Evolutionary conservation across 192 early-diverging fungal genomes (phyloP).

Genomic region (Bifiguratus adelaidae): DNA sequence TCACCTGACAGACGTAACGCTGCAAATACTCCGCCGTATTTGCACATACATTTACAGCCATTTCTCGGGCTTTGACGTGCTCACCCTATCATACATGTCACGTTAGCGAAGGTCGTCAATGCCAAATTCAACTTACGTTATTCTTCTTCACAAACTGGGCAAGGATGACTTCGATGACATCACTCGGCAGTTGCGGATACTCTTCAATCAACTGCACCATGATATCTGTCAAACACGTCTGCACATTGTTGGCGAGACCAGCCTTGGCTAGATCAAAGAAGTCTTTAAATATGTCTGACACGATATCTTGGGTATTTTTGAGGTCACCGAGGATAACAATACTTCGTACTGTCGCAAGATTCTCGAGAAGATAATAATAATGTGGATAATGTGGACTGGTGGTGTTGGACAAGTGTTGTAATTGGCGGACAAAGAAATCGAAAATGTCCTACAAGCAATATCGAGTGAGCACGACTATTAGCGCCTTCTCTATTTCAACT

Average conservation of each 20-base stretch:
- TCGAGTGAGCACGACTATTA: neutral
- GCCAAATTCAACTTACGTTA: conserved; percentile 21
- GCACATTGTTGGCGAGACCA: conserved; percentile 43
- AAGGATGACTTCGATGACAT: conserved; percentile 81
- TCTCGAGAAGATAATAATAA: conserved; percentile 83
- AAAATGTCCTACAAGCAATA: conserved; percentile 52
- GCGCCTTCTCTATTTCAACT: neutral
- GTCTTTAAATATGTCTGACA: conserved; percentile 55
- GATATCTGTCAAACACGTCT: conserved; percentile 70
- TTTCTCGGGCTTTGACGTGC: conserved; percentile 52
- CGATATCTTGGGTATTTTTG: conserved; percentile 62
- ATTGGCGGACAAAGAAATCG: conserved; percentile 68
- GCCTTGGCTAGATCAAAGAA: conserved; percentile 63
- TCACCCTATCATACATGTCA: conserved; percentile 24
- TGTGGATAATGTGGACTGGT: conserved; percentile 54
- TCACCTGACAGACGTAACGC: conserved; percentile 77
- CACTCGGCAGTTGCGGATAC: conserved; percentile 49
- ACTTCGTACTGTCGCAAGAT: conserved; percentile 73
- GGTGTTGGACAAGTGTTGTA: conserved; percentile 48
- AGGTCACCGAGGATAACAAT: conserved; percentile 74
- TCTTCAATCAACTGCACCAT: conserved; percentile 80
- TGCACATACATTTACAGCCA: conserved; percentile 78
- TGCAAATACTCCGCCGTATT: conserved; percentile 70
- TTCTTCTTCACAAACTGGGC: conserved; percentile 60
- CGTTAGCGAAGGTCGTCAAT: neutral